A percentile compares a stretch with the other conserved stretches of the same genome.
These are phyloP conservation scores for Heritiera littoralis DNA, from an alignment of 345 rosid genomes.

Conservation along the genomic window DNA sequence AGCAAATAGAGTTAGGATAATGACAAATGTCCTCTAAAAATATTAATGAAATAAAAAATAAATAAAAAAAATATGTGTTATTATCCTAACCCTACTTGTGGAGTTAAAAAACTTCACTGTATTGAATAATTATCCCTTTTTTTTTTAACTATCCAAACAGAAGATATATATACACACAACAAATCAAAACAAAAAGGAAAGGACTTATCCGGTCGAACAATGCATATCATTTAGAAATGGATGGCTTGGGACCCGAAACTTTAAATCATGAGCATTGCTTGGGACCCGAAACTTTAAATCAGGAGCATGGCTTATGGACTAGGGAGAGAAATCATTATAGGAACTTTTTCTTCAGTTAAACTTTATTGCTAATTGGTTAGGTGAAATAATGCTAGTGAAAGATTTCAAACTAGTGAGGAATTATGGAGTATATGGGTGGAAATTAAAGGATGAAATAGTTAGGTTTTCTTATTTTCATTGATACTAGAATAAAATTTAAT, in stretches of 20 bases:
- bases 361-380: not conserved
- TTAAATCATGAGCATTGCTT: not conserved
- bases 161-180: too few species aligned
- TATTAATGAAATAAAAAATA: too few species aligned
- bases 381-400: not conserved
- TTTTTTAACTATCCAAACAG: too few species aligned
- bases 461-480: not conserved
- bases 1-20: too few species aligned
- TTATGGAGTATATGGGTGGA: not conserved
- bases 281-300: not conserved
- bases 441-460: not conserved
- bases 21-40: too few species aligned
- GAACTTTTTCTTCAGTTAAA: not conserved
- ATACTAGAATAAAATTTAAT: not conserved
- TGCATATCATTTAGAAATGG: not conserved
- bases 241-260: not conserved
- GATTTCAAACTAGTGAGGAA: not conserved
- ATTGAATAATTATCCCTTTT: too few species aligned
- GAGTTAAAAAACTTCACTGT: too few species aligned
- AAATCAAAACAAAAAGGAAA: too few species aligned
- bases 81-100: too few species aligned
- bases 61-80: too few species aligned
- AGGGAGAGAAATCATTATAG: not conserved
- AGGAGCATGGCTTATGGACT: not conserved
- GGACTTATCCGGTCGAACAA: not conserved